Evolutionary conservation across 306 rosid genomes (phyloP).

Genomic region (Casuarina glauca): DNA sequence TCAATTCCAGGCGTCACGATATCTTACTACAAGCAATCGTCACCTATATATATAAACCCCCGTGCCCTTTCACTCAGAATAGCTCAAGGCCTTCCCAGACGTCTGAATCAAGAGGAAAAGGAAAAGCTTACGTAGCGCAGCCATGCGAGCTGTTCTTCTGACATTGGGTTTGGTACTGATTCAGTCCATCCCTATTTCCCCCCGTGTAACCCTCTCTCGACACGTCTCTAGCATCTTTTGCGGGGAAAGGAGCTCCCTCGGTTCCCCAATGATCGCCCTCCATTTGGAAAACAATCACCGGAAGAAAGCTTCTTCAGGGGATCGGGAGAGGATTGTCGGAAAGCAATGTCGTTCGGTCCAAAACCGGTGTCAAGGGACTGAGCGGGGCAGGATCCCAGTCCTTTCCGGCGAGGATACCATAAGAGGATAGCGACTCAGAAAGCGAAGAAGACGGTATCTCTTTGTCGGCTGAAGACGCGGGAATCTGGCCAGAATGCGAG

Average conservation of each 20-base stretch:
- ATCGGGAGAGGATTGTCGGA: conserved; percentile 47
- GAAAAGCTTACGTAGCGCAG: background rate
- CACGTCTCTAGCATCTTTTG: conserved; percentile 20
- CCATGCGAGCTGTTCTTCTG: conserved; percentile 53
- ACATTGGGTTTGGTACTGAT: conserved; percentile 58
- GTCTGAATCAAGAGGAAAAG: background rate
- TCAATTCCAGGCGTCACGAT: conserved; percentile 20
- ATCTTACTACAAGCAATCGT: conserved; percentile 23
- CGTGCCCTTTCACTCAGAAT: accelerated
- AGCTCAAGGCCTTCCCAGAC: background rate
- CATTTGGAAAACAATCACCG: conserved; percentile 10
- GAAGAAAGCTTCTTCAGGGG: background rate
- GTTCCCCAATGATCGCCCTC: conserved; percentile 44
- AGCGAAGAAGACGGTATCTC: background rate
- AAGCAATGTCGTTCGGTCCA: conserved; percentile 17
- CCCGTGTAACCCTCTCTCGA: conserved; percentile 32
- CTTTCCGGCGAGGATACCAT: conserved; percentile 30
- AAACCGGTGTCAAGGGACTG: background rate
- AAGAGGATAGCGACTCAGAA: conserved; percentile 26
- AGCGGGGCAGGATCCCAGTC: conserved; percentile 25
- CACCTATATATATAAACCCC: background rate
- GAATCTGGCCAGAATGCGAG: conserved; percentile 16
- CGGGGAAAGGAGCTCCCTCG: conserved; percentile 22
- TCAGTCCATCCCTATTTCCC: conserved; percentile 32
- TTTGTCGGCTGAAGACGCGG: background rate